phyloP scores from a whole-genome alignment of 345 rosid species.

The Linum tenue region DNA sequence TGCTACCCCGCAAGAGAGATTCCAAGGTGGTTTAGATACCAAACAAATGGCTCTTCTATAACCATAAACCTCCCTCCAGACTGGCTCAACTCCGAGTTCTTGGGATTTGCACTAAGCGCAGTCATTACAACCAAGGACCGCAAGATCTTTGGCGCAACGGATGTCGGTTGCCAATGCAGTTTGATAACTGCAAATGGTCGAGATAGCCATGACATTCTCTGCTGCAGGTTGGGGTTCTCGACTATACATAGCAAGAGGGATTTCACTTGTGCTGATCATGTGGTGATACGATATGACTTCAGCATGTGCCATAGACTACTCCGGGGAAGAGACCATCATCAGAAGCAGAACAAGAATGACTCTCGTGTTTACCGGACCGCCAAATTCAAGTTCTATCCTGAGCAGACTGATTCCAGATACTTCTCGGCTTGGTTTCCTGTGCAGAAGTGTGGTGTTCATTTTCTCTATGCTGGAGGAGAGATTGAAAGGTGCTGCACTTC shows the following conservation, averaged over 20 bases:
- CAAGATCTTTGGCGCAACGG: not conserved
- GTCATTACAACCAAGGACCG: not conserved
- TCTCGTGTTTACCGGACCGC: not conserved
- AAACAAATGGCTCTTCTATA: not conserved
- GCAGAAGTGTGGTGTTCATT: not conserved
- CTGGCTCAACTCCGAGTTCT: not conserved
- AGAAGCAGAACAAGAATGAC: not conserved
- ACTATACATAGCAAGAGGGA: not conserved
- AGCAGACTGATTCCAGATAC: not conserved
- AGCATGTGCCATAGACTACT: not conserved
- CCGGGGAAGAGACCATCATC: not conserved
- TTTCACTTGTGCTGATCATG: not conserved
- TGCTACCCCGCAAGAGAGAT: not conserved
- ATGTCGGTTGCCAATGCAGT: not conserved
- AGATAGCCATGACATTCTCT: not conserved
- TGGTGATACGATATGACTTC: not conserved
- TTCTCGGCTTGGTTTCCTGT: not conserved
- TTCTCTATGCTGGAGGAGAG: not conserved
- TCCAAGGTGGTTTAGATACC: not conserved
- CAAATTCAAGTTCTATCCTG: not conserved
- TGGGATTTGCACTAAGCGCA: not conserved
- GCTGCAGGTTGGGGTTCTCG: not conserved
- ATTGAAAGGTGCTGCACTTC: not conserved
- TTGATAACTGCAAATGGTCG: not conserved
- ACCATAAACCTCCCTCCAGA: not conserved